Evolutionary conservation across 78 protist genomes (phyloP).

Genomic region (Pigoraptor vietnamica): DNA sequence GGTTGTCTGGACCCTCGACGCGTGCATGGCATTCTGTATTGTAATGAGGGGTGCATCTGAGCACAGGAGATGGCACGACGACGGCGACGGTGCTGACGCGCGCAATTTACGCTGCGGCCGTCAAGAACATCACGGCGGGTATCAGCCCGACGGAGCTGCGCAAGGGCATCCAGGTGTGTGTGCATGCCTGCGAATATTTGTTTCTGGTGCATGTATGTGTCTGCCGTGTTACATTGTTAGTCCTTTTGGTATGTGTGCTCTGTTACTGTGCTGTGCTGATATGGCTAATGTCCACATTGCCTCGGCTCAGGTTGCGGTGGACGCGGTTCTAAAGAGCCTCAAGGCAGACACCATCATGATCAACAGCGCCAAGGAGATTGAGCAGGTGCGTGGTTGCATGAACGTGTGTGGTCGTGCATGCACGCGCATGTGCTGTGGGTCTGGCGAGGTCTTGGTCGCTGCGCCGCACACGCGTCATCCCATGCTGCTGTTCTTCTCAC

Average conservation of each 20-base stretch:
- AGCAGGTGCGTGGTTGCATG: conserved; percentile 32
- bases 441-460: too few species aligned
- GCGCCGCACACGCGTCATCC: too few species aligned
- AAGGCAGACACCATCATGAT: conserved; percentile 60
- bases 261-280: neutral
- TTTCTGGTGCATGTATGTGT: neutral
- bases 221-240: too few species aligned
- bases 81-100: conserved; percentile 91
- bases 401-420: too few species aligned
- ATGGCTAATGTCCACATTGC: neutral
- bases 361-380: conserved; percentile 77
- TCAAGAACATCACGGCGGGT: conserved; percentile 93
- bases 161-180: conserved; percentile 79
- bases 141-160: conserved; percentile 95
- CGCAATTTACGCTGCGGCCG: conserved; percentile 86
- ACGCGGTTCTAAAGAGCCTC: conserved; percentile 67
- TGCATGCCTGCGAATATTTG: neutral
- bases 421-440: too few species aligned
- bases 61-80: conserved; percentile 94
- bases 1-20: too few species aligned
- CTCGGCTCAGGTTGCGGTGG: conserved; percentile 52
- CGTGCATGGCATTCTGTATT: too few species aligned
- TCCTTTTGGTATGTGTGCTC: neutral
- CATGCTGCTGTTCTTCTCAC: too few species aligned
- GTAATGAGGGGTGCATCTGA: too few species aligned